phyloP scores from a whole-genome alignment of 2,329 filamentous ascomycete species.

The Hymenoscyphus infarciens region DNA sequence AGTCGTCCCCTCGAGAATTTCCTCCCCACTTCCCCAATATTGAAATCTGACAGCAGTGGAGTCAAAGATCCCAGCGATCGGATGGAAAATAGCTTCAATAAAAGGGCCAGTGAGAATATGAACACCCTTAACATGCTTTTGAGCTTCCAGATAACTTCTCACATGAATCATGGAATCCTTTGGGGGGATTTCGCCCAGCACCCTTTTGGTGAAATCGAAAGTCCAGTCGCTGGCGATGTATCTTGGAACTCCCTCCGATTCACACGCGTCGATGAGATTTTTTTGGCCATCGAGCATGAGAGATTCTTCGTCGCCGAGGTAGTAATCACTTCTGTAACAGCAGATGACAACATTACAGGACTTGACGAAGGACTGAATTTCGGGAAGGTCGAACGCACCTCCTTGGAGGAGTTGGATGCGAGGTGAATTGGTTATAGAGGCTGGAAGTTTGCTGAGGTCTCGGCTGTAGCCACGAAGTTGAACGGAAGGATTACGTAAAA shows the following conservation, averaged over 20 bases:
- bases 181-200: neutral
- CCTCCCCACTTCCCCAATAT: neutral
- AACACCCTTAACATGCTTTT: neutral
- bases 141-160: neutral
- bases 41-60: neutral
- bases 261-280: neutral
- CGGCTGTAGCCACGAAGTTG: neutral
- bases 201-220: neutral
- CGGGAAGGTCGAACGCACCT: neutral
- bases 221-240: slow-evolving; percentile 1
- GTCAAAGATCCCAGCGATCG: neutral
- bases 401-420: neutral
- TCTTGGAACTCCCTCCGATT: neutral
- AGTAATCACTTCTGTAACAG: neutral
- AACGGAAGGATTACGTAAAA: neutral
- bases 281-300: slow-evolving; percentile 1
- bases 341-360: neutral
- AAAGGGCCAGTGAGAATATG: neutral
- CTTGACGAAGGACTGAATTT: neutral
- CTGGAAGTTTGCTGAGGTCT: neutral
- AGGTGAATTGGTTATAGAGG: neutral
- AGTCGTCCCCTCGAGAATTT: neutral
- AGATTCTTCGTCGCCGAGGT: neutral
- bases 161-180: neutral
- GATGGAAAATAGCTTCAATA: neutral